Evolutionary conservation across 2,329 filamentous ascomycete species (phyloP).

Genomic region (Talaromyces pinophilus): DNA sequence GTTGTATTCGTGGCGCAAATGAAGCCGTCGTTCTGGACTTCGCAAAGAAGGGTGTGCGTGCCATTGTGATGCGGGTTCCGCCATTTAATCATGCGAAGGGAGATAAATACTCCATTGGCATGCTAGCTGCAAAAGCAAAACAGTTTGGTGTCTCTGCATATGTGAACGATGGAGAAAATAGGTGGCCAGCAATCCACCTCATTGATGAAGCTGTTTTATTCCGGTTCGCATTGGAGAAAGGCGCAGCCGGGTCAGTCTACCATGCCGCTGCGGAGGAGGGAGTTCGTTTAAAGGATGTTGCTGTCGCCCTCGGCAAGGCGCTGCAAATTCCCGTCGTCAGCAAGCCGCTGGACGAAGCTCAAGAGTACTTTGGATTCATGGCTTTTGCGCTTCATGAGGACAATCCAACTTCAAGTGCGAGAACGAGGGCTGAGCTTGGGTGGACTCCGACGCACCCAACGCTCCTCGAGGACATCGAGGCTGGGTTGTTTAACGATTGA

Average conservation of each 20-base stretch:
- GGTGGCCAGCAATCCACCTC: constrained; percentile 10
- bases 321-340: constrained; percentile 6
- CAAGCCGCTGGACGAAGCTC: neutral
- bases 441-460: constrained; percentile 8
- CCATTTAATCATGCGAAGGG: constrained; percentile 10
- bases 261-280: constrained; percentile 14
- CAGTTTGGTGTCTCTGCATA: constrained; percentile 13
- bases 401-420: constrained; percentile 2
- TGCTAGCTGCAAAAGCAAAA: neutral
- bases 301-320: constrained; percentile 1
- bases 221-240: constrained; percentile 11
- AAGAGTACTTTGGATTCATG: constrained; percentile 15
- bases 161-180: constrained; percentile 8
- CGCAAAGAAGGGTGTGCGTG: neutral
- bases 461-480: constrained; percentile 13
- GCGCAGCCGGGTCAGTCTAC: neutral
- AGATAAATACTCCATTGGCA: constrained; percentile 1
- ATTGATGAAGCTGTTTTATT: constrained; percentile 4
- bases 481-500: neutral
- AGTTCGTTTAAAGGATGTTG: constrained; percentile 13
- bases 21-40: constrained; percentile 4
- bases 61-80: constrained; percentile 1
- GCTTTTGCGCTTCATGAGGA: constrained; percentile 9
- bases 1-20: constrained; percentile 7
- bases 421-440: constrained; percentile 3